phyloP scores from a whole-genome alignment of 2,329 filamentous ascomycete species.

The Penicillium palitans region DNA sequence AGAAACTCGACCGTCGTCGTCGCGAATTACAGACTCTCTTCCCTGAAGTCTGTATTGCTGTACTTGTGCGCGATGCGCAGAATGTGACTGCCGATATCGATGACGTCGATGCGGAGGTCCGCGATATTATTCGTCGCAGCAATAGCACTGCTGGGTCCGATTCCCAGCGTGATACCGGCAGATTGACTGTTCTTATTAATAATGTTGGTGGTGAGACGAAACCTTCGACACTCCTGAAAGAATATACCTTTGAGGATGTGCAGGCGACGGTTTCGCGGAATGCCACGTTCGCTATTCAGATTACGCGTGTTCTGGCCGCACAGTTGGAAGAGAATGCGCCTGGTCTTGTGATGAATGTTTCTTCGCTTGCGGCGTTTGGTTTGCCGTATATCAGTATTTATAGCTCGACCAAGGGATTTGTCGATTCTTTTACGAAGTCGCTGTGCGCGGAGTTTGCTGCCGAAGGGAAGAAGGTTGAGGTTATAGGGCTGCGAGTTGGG shows the following conservation, averaged over 20 bases:
- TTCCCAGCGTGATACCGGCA: not conserved
- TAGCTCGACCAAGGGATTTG: conserved; percentile 50
- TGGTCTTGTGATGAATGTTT: conserved; percentile 54
- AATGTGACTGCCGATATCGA: conserved; percentile 24
- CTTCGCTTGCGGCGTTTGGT: conserved; percentile 48
- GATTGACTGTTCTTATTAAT: conserved; percentile 57
- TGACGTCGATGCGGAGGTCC: conserved; percentile 26
- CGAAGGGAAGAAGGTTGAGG: conserved; percentile 40
- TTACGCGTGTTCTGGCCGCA: conserved; percentile 52
- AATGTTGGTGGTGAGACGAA: conserved; percentile 53
- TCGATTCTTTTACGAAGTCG: conserved; percentile 42
- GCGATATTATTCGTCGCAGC: conserved; percentile 26
- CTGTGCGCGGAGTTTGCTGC: conserved; percentile 47
- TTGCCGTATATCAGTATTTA: conserved; percentile 52
- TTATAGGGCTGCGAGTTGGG: conserved; percentile 41
- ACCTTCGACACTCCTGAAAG: conserved; percentile 40
- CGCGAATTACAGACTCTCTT: conserved; percentile 42
- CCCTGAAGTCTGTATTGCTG: conserved; percentile 40
- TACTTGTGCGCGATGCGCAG: conserved; percentile 49
- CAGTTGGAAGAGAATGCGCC: conserved; percentile 44
- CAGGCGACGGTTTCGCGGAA: conserved; percentile 51
- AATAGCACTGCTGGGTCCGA: not conserved
- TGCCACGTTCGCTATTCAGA: conserved; percentile 51
- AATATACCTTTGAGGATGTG: conserved; percentile 40
- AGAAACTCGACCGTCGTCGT: conserved; percentile 51